Evolutionary conservation across 1,284 basidiomycete species (phyloP).

Genomic region (Cerioporus squamosus): DNA sequence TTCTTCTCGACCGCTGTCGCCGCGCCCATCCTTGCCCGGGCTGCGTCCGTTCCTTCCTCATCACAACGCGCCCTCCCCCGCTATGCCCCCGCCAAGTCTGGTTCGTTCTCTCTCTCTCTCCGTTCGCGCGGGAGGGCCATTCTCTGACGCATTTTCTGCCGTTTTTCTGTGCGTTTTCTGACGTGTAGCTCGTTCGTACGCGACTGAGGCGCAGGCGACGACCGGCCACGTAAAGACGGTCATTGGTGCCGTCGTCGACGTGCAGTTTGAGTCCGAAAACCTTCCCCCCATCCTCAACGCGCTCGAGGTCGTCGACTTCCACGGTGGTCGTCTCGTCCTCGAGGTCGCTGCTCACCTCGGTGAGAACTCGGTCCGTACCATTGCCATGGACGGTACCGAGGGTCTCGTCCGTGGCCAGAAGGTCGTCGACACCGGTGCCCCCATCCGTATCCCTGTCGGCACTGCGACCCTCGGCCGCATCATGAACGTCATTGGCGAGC

Average conservation of each 20-base stretch:
- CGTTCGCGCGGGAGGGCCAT: not conserved
- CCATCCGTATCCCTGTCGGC: conserved; percentile 97
- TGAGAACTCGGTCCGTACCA: conserved; percentile 97
- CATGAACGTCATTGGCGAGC: conserved; percentile 99
- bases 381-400: conserved; percentile 99
- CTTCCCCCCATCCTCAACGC: conserved; percentile 98
- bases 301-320: conserved; percentile 94
- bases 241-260: conserved; percentile 99
- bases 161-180: conserved; percentile 27
- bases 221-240: conserved; percentile 90
- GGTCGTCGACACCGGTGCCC: conserved; percentile 95
- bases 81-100: conserved; percentile 47
- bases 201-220: conserved; percentile 80
- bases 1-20: conserved; percentile 76
- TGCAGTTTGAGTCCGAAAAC: conserved; percentile 89
- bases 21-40: conserved; percentile 40
- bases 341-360: conserved; percentile 98
- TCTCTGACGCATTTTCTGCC: conserved; percentile 24
- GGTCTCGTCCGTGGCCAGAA: conserved; percentile 99
- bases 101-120: conserved; percentile 39
- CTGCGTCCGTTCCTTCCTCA: conserved; percentile 38
- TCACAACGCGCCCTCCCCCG: conserved; percentile 43
- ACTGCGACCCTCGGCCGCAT: conserved; percentile 94
- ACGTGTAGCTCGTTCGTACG: conserved; percentile 80
- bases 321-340: conserved; percentile 91